phyloP scores from a whole-genome alignment of 1,284 basidiomycete species.

The Cryptococcus maquisensis region DNA sequence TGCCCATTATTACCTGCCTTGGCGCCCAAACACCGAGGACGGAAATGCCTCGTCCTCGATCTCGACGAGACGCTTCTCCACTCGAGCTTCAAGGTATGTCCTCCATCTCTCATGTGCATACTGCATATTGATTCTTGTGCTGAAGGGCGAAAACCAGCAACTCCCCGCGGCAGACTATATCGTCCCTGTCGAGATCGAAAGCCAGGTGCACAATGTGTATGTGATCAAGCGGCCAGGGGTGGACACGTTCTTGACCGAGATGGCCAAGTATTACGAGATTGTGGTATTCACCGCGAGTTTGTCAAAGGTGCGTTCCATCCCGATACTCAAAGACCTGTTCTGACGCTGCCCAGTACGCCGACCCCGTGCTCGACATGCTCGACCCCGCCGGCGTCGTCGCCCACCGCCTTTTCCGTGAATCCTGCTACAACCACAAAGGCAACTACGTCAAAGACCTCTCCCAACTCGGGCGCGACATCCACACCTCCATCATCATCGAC shows the following conservation, averaged over 20 bases:
- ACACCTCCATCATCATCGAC: constrained; percentile 94
- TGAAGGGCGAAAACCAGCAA: constrained; percentile 50
- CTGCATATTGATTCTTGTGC: constrained; percentile 12
- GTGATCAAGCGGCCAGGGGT: constrained; percentile 98
- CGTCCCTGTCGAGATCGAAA: constrained; percentile 98
- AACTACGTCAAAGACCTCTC: constrained; percentile 99
- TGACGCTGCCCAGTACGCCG: constrained; percentile 69
- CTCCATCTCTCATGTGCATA: too few species aligned
- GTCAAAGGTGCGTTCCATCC: constrained; percentile 73
- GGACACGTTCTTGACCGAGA: constrained; percentile 90
- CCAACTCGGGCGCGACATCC: constrained; percentile 87
- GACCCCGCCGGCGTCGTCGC: constrained; percentile 87
- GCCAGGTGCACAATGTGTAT: constrained; percentile 96
- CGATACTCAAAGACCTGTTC: too few species aligned
- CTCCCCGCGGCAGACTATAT: constrained; percentile 96
- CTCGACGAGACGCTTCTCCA: constrained; percentile 94
- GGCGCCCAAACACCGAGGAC: constrained; percentile 65
- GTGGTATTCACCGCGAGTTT: constrained; percentile 97
- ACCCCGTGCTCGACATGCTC: constrained; percentile 95
- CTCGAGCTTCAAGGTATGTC: constrained; percentile 80
- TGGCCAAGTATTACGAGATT: constrained; percentile 97
- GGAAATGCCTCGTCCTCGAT: constrained; percentile 92
- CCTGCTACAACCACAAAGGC: constrained; percentile 97
- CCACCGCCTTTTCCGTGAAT: constrained; percentile 96
- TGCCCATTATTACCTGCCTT: constrained; percentile 77